These are phyloP conservation scores for Cyberlindnera galapagoensis DNA, from an alignment of 805 yeast species.

Conservation along the genomic window DNA sequence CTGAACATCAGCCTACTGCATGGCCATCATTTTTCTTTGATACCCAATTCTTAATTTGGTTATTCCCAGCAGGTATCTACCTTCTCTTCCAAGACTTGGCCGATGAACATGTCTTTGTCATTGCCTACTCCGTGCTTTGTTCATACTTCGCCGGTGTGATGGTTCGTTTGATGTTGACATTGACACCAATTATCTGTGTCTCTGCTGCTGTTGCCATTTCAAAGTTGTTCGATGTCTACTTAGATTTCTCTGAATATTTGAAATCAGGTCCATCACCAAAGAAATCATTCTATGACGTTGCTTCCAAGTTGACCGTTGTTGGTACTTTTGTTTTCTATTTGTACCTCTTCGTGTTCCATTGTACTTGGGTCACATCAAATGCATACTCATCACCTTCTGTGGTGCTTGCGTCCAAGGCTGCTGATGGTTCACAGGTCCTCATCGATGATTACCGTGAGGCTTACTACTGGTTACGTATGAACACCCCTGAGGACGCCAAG, in stretches of 20 bases:
- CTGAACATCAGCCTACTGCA: constrained; percentile 99
- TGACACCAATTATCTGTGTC: constrained; percentile 95
- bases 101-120: constrained; percentile 89
- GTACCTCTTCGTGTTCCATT: constrained; percentile 79
- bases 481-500: constrained; percentile 92
- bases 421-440: constrained; percentile 78
- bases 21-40: constrained; percentile 99
- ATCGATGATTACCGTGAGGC: constrained; percentile 99
- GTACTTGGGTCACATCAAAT: constrained; percentile 94
- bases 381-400: constrained; percentile 98
- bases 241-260: constrained; percentile 45
- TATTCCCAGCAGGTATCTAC: constrained; percentile 97
- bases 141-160: constrained; percentile 98
- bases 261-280: constrained; percentile 7
- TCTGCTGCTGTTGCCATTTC: constrained; percentile 86
- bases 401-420: constrained; percentile 73
- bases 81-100: constrained; percentile 81
- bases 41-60: constrained; percentile 88
- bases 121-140: constrained; percentile 87
- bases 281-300: constrained; percentile 20
- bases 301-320: constrained; percentile 58
- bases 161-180: constrained; percentile 95
- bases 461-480: constrained; percentile 97
- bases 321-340: constrained; percentile 69
- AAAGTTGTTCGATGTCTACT: constrained; percentile 73